Percentiles rank a stretch among this genome's conserved stretches.
Conservation (phyloP, 1,139 yeast species). For the Hemisphaericaspora lyxosophila region DNA sequence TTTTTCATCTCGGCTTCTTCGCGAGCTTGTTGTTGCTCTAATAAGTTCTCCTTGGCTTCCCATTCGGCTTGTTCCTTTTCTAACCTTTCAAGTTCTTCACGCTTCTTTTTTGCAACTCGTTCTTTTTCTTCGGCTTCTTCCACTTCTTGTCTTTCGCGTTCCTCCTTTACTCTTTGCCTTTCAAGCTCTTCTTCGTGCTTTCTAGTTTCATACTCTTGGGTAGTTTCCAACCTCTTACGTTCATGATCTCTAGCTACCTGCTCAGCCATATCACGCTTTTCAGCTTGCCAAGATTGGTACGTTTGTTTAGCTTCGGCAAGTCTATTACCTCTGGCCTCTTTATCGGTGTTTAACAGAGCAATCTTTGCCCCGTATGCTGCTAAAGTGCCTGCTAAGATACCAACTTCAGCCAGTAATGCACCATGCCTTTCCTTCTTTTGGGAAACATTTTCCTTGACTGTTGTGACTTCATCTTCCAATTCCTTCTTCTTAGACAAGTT, state of each 20-base stretch:
- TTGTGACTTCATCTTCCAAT: conserved; percentile 36
- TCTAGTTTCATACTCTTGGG: conserved; percentile 48
- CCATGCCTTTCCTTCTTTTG: conserved; percentile 41
- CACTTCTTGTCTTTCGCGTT: conserved; percentile 30
- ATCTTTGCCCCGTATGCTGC: conserved; percentile 49
- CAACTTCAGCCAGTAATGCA: conserved; percentile 45
- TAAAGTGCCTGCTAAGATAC: conserved; percentile 41
- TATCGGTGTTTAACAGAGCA: conserved; percentile 38
- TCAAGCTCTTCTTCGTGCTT: conserved; percentile 49
- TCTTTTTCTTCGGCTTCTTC: conserved; percentile 35
- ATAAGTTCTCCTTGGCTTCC: conserved; percentile 21
- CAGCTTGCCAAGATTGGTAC: conserved; percentile 43
- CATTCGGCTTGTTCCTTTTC: conserved; percentile 26
- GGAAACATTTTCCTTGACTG: conserved; percentile 33
- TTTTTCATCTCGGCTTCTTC: conserved; percentile 23
- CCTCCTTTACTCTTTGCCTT: conserved; percentile 34
- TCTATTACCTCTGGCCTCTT: conserved; percentile 35
- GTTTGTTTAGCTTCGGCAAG: conserved; percentile 45
- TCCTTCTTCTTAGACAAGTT: conserved; percentile 42
- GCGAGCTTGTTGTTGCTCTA: conserved; percentile 16
- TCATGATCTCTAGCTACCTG: conserved; percentile 43
- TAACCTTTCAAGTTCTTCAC: conserved; percentile 25
- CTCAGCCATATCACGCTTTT: conserved; percentile 42
- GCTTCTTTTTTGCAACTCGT: conserved; percentile 30
- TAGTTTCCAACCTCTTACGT: conserved; percentile 47